Evolutionary conservation across 352 stramenopile genomes (phyloP).

Genomic region (Pythium catenulatum): DNA sequence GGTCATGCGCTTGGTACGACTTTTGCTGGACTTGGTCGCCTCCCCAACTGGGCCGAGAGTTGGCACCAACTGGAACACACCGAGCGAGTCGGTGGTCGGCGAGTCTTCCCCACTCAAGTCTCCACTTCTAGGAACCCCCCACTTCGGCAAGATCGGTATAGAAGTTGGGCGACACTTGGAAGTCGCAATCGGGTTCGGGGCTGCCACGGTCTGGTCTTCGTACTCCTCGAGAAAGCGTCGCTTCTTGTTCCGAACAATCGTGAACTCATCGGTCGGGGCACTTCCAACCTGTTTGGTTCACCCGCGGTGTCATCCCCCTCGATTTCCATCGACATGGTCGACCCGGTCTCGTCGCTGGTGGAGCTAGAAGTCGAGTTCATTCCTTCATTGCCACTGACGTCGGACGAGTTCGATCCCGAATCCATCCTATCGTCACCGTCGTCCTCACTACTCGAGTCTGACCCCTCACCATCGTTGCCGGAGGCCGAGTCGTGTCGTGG

Average conservation of each 20-base stretch:
- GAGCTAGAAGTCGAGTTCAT: background rate
- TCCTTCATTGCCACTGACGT: background rate
- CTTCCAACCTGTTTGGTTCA: background rate
- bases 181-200: constrained; percentile 5
- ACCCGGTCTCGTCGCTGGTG: background rate
- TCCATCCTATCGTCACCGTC: background rate
- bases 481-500: background rate
- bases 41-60: background rate
- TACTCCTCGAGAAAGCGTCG: background rate
- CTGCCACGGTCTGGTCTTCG: background rate
- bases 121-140: constrained; percentile 1
- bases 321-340: background rate
- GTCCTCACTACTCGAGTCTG: background rate
- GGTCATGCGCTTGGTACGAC: background rate
- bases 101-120: constrained; percentile 3
- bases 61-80: background rate
- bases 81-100: background rate
- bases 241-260: background rate
- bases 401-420: background rate
- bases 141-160: background rate
- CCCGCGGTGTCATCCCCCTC: background rate
- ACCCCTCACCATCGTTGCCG: background rate
- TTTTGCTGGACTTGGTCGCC: constrained; percentile 7
- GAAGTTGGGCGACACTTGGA: background rate
- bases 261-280: background rate